Base-by-base conservation (phyloP, 1,139 yeast genomes). In the Pneumocystis murina region DNA sequence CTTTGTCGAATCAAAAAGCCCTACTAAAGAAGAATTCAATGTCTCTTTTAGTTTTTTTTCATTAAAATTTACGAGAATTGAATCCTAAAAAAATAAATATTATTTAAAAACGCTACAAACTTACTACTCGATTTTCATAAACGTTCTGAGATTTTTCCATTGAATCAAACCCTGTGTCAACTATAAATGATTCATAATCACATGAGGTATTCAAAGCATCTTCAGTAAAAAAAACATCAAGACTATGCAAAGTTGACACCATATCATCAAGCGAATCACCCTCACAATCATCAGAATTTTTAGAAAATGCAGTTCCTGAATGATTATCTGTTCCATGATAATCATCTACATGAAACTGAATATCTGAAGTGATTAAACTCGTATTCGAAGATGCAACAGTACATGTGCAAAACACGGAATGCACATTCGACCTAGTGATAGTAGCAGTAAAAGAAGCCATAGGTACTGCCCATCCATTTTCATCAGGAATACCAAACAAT, bases 391-490 rank as follows among this genome's bases (percentile, higher is more conserved):
- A 68, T 17, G 72, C 69, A 28, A 78, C 79, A 1, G 78, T 78
- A 72, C 97, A 91, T 0, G 96, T 88, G 41, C 91, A 84, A 72
- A 88, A 92, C 2, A 92, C 98, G 0, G 97, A 91, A 73, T 92
- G 97, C 1, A 94, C 95, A 71, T 94, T 92, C 72, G 87, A 88
- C 68, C 97, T 78, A 0, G 97, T 88, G 14, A 86, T 82, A 0
- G 95, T 86, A 0, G 97, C 89, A 0, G 95, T 85, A 43, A 87
- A 83, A 0, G 91, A 87, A 0, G 97, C 96, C 92, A 87, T 86
- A 1, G 97, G 95, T 61, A 94, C 84, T 0, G 97, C 85, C 99
- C 99, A 94, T 0, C 99, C 99, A 71, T 85, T 84, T n/a, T 88
- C 96, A 66, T 90, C 96, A 0, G 98, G 98, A 30, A 91, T 85